phyloP scores from a whole-genome alignment of 129 eudicot species.

The Centrapalus pauciflorus region DNA sequence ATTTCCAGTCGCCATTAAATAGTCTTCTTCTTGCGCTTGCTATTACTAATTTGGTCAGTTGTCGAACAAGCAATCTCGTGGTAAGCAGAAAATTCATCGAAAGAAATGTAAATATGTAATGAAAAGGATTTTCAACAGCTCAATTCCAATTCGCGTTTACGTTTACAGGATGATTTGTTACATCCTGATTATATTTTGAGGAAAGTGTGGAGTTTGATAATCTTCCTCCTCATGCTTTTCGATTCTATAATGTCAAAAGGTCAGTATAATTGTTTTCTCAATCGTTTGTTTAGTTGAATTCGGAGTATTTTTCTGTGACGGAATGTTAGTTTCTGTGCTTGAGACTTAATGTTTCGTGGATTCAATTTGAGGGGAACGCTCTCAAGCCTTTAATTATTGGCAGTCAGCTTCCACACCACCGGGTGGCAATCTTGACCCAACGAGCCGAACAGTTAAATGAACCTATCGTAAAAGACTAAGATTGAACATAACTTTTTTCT shows the following conservation, averaged over 20 bases:
- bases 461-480: too few relatives aligned
- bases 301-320: neutral
- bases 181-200: constrained; percentile 45
- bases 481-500: too few relatives aligned
- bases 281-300: neutral
- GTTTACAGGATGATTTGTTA: constrained; percentile 51
- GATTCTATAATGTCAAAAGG: constrained; percentile 27
- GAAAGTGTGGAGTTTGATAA: constrained; percentile 57
- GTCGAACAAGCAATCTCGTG: constrained; percentile 25
- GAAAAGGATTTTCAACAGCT: constrained; percentile 12
- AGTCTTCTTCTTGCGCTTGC: neutral
- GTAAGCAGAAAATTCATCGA: constrained; percentile 21
- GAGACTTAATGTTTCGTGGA: constrained; percentile 8
- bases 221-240: constrained; percentile 61
- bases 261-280: neutral
- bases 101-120: constrained; percentile 18
- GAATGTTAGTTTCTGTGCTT: neutral
- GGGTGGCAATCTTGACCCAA: too few relatives aligned
- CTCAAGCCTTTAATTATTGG: neutral
- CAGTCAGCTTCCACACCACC: neutral
- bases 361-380: constrained; percentile 11
- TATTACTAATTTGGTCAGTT: neutral
- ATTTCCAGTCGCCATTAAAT: too few relatives aligned
- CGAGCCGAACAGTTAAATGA: too few relatives aligned
- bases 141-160: constrained; percentile 13